phyloP scores from a whole-genome alignment of 257 asterid genomes.

The Voacanga thouarsii region DNA sequence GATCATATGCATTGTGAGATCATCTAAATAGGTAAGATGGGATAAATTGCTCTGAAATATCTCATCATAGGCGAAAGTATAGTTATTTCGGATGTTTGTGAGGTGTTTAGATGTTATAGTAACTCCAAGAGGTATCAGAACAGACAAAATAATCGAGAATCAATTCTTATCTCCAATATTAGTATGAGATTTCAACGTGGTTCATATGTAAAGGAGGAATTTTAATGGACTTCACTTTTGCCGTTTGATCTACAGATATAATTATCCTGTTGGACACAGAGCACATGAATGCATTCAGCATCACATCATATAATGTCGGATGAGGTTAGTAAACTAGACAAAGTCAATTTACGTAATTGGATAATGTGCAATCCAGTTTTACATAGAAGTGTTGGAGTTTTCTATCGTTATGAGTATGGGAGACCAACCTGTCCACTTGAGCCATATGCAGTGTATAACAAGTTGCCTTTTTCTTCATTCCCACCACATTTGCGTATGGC shows the following conservation, averaged over 20 bases:
- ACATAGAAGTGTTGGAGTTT: not conserved
- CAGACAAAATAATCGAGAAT: not conserved
- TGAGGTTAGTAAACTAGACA: not conserved
- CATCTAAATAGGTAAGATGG: not conserved
- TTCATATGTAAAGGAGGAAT: not conserved
- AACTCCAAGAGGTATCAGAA: not conserved
- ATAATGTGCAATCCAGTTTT: not conserved
- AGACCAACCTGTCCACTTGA: conserved; percentile 80
- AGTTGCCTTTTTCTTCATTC: conserved; percentile 73
- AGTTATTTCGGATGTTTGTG: not conserved
- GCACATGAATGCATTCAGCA: not conserved
- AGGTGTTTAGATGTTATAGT: not conserved
- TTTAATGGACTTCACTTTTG: not conserved
- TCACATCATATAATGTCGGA: not conserved
- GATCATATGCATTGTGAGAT: not conserved
- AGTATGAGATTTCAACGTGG: not conserved
- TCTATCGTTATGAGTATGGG: not conserved
- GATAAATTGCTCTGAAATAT: not conserved
- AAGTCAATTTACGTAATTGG: not conserved
- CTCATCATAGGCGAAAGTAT: not conserved
- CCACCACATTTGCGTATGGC: conserved; percentile 96
- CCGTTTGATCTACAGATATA: not conserved
- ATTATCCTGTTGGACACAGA: not conserved
- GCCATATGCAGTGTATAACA: conserved; percentile 82
- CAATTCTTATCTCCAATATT: not conserved